Evolutionary conservation across 306 rosid species (phyloP), one percentile per base, ranked within the genome.

Genomic region (Coriaria nepalensis): DNA sequence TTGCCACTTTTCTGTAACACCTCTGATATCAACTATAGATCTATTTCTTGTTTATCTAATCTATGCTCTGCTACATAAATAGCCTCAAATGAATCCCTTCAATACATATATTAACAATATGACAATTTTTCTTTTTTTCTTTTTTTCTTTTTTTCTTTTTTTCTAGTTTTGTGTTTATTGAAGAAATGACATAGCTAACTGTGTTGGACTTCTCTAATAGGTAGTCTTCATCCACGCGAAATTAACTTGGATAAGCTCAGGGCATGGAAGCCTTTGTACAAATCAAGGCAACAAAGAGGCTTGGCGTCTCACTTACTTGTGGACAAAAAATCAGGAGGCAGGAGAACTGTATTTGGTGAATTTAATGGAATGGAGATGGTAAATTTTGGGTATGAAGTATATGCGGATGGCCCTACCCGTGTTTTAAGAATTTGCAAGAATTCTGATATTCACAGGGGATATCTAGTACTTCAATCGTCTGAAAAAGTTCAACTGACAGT

Each of bases 341-440:
- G 51, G 61, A 64, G n/a, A 32, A 48, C 10, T 32, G 47, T 64
- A 58, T 64, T 37, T 9, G 50, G 63, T 35, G 72, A 65, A 59
- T 43, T 52, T 41, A 52, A 62, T 63, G 72, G 65, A 60, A 37
- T 44, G 60, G 82, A 76, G 71, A 77, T 72, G 65, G 65, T 37
- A 61, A 73, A 71, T 55, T 61, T 84, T 40, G 97, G 97, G 15
- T 90, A 74, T 39, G 97, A 84, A 74, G 77, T 90, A 63, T 90
- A 90, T 59, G 93, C 97, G 29, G 97, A 90, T n/a, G 97, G 97
- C 40, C 78, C 84, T 34, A 81, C 97, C 49, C 78, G 97, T 43
- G 73, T 90, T 64, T 50, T 84, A 59, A 76, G 95, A 53, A 70
- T 84, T 66, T 90, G 90, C 70, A 80, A 81, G 76, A 67, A 68